Evolutionary conservation across 768 basidiomycete genomes (phyloP), one percentile per base, ranked within the genome.

Genomic region (Pisolithus microcarpus): DNA sequence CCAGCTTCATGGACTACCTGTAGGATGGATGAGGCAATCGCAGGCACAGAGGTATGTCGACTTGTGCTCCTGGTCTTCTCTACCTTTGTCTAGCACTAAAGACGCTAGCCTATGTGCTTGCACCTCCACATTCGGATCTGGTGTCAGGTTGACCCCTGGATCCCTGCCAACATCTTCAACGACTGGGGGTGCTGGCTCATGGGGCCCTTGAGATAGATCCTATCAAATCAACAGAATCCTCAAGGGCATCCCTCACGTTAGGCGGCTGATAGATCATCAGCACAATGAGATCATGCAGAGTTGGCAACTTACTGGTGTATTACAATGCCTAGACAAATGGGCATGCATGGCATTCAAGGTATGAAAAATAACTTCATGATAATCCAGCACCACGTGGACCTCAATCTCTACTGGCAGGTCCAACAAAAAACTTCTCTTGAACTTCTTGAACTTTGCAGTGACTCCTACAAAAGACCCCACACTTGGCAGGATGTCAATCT

Each of bases 341-440:
- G 21, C 47, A 6, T 52, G 49, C 10, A 67, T 61, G 38, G 61
- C 61, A 52, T 60, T 43, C 16, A 69, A 46, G 30, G 19, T 46
- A 47, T 67, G 65, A 49, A 58, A 46, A 48, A 69, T 52, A 9
- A 63, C 63, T 19, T 69, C 58, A 49, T 62, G n/a, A 19, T 58
- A 67, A 15, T 48, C 46, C 31, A 48, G 44, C 30, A 56, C 43
- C 43, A n/a, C 50, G 19, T 18, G 34, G 11, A 68, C 61, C 3
- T 30, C 26, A 44, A 44, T 42, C 2, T 21, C 48, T 5, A 15
- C 34, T 15, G 34, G 34, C 45, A 69, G 50, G 4, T 31, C 9
- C 2, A 65, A 10, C 8, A 10, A 50, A 4, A 54, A 43, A 36
- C 30, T 37, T n/a, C 16, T 26, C 4, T 42, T 24, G 31, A 28